phyloP scores from a whole-genome alignment of 2,329 filamentous ascomycete species.

The Sporothrix luriei region DNA sequence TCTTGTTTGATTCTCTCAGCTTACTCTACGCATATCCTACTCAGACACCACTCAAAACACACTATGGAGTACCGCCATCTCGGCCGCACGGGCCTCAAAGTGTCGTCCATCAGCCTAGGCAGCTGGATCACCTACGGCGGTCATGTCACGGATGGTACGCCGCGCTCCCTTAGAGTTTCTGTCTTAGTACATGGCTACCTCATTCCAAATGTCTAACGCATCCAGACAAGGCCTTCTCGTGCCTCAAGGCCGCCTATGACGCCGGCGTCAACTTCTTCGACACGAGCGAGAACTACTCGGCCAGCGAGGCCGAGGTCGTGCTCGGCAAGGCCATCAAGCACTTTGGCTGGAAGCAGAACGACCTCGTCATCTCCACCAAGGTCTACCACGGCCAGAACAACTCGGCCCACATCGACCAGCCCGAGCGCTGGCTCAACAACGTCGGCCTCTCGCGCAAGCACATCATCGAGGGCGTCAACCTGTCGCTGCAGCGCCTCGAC shows the following conservation, averaged over 20 bases:
- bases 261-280: conserved; percentile 67
- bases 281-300: conserved; percentile 59
- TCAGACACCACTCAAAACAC: neutral
- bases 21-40: neutral
- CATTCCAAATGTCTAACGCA: neutral
- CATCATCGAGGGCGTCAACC: conserved; percentile 61
- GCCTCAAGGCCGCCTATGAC: conserved; percentile 65
- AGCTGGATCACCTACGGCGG: conserved; percentile 76
- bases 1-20: neutral
- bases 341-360: conserved; percentile 57
- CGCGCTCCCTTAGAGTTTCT: neutral
- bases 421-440: conserved; percentile 55
- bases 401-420: conserved; percentile 29
- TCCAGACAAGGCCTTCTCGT: conserved; percentile 49
- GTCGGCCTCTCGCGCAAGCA: conserved; percentile 62
- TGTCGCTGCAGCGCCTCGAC: conserved; percentile 59
- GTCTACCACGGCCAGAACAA: conserved; percentile 35
- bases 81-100: conserved; percentile 71
- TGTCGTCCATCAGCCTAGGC: conserved; percentile 71
- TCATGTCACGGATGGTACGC: conserved; percentile 66
- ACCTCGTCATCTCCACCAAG: conserved; percentile 59
- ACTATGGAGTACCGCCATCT: conserved; percentile 71
- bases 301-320: conserved; percentile 54
- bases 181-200: neutral
- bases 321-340: conserved; percentile 58